Base-by-base conservation (phyloP, 2,329 filamentous ascomycete species). In the Aspergillus brunneoviolaceus region DNA sequence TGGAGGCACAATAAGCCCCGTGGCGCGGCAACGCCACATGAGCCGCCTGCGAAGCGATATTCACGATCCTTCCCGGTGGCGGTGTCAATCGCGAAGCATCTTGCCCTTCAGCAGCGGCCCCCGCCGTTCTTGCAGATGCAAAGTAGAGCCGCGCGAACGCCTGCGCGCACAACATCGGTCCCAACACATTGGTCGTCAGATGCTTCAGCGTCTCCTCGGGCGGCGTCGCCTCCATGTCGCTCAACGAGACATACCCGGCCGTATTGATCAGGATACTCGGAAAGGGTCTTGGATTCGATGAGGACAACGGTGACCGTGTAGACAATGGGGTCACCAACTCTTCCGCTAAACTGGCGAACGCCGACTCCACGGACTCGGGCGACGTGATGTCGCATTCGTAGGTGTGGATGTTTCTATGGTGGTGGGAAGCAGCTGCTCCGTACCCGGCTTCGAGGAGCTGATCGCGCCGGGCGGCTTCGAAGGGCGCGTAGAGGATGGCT, bases 341-440 rank as follows among this genome's bases (percentile, higher is more conserved):
- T 2, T 75, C 73, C 3, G 71, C 52, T 12, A 83, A 59, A 0
- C 70, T 64, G 4, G 71, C 65, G 31, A 81, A 81, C 0, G 76
- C 79, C 2, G 74, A 70, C 19, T 76, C 72, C 2, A 86, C 79
- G 0, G 79, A 79, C 5, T 79, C 73, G 16, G 79, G 69, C 1
- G 77, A 77, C 1, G 81, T 81, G 60, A 84, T 78, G 63, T 84
- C 81, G 70, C 80, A 82, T 69, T 75, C 72, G 42, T 76, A 75
- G 4, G 73, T 69, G 53, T 64, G 66, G 57, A 77, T 72, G 6
- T 67, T 63, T 11, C 73, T 63, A 7, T 60, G 58, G 35, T 9
- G 27, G 39, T 21, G 11, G 5, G 29, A 51, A 4, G 52, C 57
- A 29, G 27, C 27, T 29, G 27, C 27, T 14, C 72, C 72, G 64